phyloP scores from a whole-genome alignment of 306 rosid genomes.

The Castanea sativa region DNA sequence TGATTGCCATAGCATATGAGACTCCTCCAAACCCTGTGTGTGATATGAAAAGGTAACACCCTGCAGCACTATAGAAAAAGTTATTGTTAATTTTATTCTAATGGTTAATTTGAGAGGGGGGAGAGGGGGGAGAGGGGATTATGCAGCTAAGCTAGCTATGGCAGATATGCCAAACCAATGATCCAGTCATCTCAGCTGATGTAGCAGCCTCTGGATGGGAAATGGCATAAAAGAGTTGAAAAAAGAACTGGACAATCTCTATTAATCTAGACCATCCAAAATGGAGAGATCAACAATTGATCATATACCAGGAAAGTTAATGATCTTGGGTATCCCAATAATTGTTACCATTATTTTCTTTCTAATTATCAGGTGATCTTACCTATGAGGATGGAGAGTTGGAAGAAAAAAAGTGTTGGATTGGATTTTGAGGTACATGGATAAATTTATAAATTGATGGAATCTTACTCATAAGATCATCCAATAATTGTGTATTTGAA shows the following conservation, averaged over 20 bases:
- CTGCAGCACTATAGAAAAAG: constrained; percentile 62
- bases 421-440: not conserved
- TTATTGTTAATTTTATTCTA: constrained; percentile 6
- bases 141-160: not conserved
- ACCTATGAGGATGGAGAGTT: not conserved
- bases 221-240: not conserved
- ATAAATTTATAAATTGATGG: not conserved
- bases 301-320: not conserved
- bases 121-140: no score
- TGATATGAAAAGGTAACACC: constrained; percentile 75
- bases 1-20: constrained; percentile 80
- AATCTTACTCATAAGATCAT: constrained; percentile 4
- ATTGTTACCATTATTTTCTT: not conserved
- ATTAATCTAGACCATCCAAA: not conserved
- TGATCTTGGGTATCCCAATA: not conserved
- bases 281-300: not conserved
- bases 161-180: not conserved
- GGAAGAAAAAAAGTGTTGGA: not conserved
- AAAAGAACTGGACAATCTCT: not conserved
- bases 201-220: not conserved
- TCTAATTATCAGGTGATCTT: not conserved
- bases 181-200: not conserved
- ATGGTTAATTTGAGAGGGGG: not conserved
- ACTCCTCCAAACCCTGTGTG: constrained; percentile 97
- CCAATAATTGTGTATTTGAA: not conserved